Percentiles rank a stretch among this genome's conserved stretches.
Conservation (phyloP, 768 basidiomycete species). For the Hygrocybe punicea region DNA sequence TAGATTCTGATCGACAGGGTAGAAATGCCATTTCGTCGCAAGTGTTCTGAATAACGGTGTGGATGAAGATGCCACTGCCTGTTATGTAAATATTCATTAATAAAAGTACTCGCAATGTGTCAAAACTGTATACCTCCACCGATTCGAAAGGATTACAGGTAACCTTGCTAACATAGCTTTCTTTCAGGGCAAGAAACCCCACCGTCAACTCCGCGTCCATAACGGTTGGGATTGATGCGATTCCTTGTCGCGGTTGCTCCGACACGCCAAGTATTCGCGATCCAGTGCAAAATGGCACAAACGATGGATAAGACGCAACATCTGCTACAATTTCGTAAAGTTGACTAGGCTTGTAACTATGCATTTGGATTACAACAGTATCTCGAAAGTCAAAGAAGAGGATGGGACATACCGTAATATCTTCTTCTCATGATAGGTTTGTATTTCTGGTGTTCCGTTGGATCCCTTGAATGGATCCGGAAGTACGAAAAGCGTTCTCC, state of each 20-base stretch:
- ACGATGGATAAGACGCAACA: conserved; percentile 78
- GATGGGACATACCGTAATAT: conserved; percentile 69
- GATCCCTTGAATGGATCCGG: conserved; percentile 36
- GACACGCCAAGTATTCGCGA: conserved; percentile 56
- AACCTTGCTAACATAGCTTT: conserved; percentile 85
- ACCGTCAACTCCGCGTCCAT: conserved; percentile 86
- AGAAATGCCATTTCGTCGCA: conserved; percentile 69
- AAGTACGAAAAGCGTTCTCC: conserved; percentile 47
- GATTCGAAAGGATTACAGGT: conserved; percentile 72
- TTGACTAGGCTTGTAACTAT: conserved; percentile 72
- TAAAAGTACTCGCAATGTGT: neutral
- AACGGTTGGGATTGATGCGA: conserved; percentile 31
- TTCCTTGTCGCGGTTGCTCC: conserved; percentile 26
- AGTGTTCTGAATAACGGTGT: conserved; percentile 73
- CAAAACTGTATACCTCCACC: conserved; percentile 61
- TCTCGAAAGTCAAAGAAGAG: neutral
- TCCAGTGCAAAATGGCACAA: conserved; percentile 83
- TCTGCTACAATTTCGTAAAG: conserved; percentile 86
- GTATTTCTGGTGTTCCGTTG: conserved; percentile 40
- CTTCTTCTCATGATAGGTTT: conserved; percentile 79
- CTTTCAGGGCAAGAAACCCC: conserved; percentile 82
- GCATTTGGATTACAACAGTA: neutral
- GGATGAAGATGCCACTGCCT: conserved; percentile 71
- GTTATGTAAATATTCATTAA: conserved; percentile 8
- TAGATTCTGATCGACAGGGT: conserved; percentile 43